phyloP scores from a whole-genome alignment of 306 rosid genomes.

The Acacia acuminata region DNA sequence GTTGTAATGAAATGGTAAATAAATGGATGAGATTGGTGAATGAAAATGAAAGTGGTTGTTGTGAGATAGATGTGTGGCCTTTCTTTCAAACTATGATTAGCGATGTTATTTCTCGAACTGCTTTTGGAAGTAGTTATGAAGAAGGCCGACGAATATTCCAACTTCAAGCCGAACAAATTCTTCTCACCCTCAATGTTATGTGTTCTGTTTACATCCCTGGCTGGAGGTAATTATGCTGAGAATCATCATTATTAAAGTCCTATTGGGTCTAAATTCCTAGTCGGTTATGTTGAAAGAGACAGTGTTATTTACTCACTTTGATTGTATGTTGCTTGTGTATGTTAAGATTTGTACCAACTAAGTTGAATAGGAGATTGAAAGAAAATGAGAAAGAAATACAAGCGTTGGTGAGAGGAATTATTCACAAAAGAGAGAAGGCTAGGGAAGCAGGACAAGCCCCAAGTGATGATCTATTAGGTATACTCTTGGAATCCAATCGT shows the following conservation, averaged over 20 bases:
- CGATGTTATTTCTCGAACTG: no score
- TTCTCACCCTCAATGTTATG: neutral
- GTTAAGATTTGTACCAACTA: neutral
- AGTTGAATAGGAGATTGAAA: neutral
- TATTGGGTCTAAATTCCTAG: no score
- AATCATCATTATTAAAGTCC: no score
- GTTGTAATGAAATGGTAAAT: neutral
- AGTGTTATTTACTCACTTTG: neutral
- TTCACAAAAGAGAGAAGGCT: neutral
- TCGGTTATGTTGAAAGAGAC: no score
- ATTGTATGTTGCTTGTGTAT: neutral
- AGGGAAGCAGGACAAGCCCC: neutral
- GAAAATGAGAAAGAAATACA: neutral
- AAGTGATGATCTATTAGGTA: constrained; percentile 27
- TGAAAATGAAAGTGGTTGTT: neutral
- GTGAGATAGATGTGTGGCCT: constrained; percentile 37
- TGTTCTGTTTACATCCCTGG: neutral
- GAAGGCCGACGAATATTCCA: neutral
- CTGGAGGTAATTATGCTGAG: neutral
- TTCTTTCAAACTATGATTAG: neutral
- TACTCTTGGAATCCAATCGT: constrained; percentile 8
- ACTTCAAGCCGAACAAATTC: neutral
- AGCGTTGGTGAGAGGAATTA: neutral
- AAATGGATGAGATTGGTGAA: neutral
- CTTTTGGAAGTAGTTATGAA: neutral